Evolutionary conservation across 495 filamentous ascomycete genomes (phyloP).

Genomic region (Daldinia decipiens): DNA sequence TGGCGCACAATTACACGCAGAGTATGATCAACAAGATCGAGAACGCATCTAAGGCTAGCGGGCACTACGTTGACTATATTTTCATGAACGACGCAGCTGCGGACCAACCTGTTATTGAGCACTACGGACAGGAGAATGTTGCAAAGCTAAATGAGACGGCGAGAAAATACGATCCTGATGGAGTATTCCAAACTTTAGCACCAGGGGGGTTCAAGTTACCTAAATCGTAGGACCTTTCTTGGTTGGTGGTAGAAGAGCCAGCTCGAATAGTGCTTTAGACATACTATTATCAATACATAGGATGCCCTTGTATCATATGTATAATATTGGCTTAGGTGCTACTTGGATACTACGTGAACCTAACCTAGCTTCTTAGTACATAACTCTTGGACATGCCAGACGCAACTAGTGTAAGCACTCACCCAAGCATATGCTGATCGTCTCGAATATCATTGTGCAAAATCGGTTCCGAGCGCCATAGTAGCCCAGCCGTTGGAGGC

Average conservation of each 20-base stretch:
- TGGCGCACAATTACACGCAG: conserved; percentile 33
- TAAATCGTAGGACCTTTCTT: conserved; percentile 1
- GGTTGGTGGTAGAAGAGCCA: conserved; percentile 3
- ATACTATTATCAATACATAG: neutral
- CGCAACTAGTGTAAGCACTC: neutral
- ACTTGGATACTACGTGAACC: neutral
- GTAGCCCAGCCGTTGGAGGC: neutral
- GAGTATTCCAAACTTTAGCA: conserved; percentile 46
- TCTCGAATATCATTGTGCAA: neutral
- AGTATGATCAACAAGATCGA: conserved; percentile 40
- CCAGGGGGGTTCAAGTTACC: conserved; percentile 51
- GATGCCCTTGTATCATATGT: neutral
- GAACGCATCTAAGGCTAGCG: conserved; percentile 30
- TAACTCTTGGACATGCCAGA: neutral
- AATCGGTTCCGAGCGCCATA: neutral
- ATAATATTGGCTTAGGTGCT: neutral
- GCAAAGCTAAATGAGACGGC: conserved; percentile 43
- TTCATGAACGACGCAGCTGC: conserved; percentile 46
- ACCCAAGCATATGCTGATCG: neutral
- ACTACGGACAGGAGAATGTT: conserved; percentile 44
- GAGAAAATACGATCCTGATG: conserved; percentile 47
- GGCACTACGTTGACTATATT: conserved; percentile 40
- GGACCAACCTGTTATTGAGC: conserved; percentile 38
- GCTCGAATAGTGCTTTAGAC: conserved; percentile 7
- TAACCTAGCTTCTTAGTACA: neutral